Percentiles rank a stretch among this genome's conserved stretches.
Evolutionary conservation across 208 protist genomes (phyloP).

Genomic region (Acanthamoeba culbertsoni): DNA sequence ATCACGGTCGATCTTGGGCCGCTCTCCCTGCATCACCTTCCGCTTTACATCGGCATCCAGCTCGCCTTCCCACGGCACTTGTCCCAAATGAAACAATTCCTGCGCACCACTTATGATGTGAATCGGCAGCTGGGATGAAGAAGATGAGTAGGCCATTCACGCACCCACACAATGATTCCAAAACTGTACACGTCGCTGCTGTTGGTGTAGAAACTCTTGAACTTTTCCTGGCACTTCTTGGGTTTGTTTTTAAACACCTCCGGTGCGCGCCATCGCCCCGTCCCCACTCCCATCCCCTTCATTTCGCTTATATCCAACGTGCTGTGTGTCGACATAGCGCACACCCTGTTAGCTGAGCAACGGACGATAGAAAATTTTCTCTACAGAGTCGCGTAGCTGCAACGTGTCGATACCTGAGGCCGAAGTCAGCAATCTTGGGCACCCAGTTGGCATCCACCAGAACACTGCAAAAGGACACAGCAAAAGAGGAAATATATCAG

Average conservation of each 20-base stretch:
- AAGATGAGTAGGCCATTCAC: neutral
- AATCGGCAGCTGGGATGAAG: neutral
- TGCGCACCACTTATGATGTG: neutral
- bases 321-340: neutral
- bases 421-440: constrained; percentile 13
- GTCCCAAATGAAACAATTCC: constrained; percentile 47
- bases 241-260: constrained; percentile 29
- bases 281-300: constrained; percentile 23
- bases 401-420: too few relatives aligned
- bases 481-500: too few relatives aligned
- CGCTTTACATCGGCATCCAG: constrained; percentile 11
- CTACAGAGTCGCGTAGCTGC: too few relatives aligned
- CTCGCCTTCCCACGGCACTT: constrained; percentile 53
- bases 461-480: neutral
- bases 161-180: neutral
- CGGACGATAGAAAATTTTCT: too few relatives aligned
- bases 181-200: constrained; percentile 45
- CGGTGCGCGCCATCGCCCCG: neutral
- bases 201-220: constrained; percentile 26
- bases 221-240: neutral
- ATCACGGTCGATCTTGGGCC: neutral
- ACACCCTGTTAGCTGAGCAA: too few relatives aligned
- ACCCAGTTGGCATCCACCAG: constrained; percentile 20
- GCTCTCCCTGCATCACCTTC: constrained; percentile 44
- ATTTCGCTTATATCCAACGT: neutral